These are phyloP conservation scores for Lophium mytilinum DNA, from an alignment of 495 filamentous ascomycete species.

Conservation along the genomic window DNA sequence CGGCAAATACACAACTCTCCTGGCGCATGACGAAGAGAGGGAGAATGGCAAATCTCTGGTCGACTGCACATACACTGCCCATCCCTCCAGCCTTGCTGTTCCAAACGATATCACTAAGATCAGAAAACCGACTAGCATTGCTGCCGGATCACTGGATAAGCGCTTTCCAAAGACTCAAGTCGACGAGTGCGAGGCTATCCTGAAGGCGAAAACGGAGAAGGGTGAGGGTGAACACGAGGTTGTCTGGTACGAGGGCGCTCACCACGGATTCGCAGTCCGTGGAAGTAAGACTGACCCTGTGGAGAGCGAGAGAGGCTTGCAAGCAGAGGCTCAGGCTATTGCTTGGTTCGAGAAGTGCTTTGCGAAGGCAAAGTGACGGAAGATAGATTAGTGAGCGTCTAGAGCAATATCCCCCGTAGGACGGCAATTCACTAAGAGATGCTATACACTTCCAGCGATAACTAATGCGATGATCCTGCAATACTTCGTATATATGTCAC, in stretches of 20 bases:
- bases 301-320: slow-evolving; percentile 37
- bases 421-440: too few relatives aligned
- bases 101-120: slow-evolving; percentile 49
- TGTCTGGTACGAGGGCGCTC: slow-evolving; percentile 47
- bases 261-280: slow-evolving; percentile 54
- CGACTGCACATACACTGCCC: slow-evolving; percentile 47
- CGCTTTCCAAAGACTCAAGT: slow-evolving; percentile 35
- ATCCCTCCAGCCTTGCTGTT: slow-evolving; percentile 44
- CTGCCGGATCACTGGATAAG: slow-evolving; percentile 47
- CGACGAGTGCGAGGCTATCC: slow-evolving; percentile 37
- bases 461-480: neutral
- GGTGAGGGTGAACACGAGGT: slow-evolving; percentile 38
- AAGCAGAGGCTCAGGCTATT: slow-evolving; percentile 48
- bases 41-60: slow-evolving; percentile 35
- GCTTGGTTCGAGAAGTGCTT: slow-evolving; percentile 44
- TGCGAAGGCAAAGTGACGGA: neutral
- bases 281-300: slow-evolving; percentile 37
- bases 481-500: neutral
- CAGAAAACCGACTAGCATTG: slow-evolving; percentile 45
- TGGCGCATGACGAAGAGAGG: slow-evolving; percentile 21
- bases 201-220: slow-evolving; percentile 36
- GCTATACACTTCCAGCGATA: too few relatives aligned
- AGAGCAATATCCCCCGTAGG: neutral
- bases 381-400: neutral
- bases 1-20: slow-evolving; percentile 19